Base-by-base conservation (phyloP, 106 monocot species). In the Dactylorhiza incarnata region DNA sequence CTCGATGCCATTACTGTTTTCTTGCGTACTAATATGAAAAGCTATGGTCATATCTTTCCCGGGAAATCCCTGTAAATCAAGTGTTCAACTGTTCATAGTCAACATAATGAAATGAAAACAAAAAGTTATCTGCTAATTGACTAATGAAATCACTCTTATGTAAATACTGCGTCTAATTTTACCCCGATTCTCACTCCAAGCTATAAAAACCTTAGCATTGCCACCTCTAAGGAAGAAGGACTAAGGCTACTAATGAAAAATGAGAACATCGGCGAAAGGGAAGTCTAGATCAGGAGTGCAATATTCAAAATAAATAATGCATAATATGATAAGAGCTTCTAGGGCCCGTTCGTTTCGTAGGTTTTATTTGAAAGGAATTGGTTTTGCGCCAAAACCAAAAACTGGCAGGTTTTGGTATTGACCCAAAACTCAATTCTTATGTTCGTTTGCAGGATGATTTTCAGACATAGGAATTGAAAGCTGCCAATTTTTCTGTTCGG, bases 1-100 rank as follows among this genome's bases (percentile, higher is more conserved):
- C 83, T 81, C 22, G 85, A 90, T 71, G 94, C 94, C 90, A 90
- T 90, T 68, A 14, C 61, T 66, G 47, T 19, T 62, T 43, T 56
- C 69, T 71, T 48, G 48, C 56, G 80, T 82, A 50, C 51, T 52
- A 9, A 25, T 74, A n/a, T 20, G 51, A 49, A 78, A 75, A 66
- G 54, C 82, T 78, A 82, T 46, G 71, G 6, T 87, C 84, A 86
- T 82, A 77, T 71, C 84, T 76, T 81, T 76, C 48, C 44, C 23
- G 72, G 56, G 59, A 37, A 48, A 17, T 59, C 77, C 82, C 82
- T 85, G 83, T 10, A 24, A 76, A 74, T 25, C 50, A 69, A 48
- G 43, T 9, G 22, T 22, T n/a, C n/a, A n/a, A n/a, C n/a, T n/a
- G n/a, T n/a, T 50, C 49, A 23, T 56, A 26, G 23, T 72, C 48